Base-by-base conservation (phyloP, 192 early-diverging fungal species). In the Paraglomus brasilianum region DNA sequence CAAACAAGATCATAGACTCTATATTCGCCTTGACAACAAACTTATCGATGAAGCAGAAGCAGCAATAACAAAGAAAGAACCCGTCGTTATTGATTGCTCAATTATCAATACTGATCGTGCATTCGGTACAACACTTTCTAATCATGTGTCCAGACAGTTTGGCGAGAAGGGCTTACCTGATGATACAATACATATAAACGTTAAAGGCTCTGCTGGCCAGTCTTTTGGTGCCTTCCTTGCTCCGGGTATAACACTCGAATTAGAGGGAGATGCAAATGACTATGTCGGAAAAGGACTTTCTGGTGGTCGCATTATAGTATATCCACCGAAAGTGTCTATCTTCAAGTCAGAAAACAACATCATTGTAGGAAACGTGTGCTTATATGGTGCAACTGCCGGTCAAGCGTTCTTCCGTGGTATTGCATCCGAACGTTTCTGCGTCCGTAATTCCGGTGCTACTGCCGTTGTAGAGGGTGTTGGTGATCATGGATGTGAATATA, bases 401-500 rank as follows among this genome's bases (percentile, higher is more conserved):
- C 83, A 89, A 69, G 91, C 92, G 0, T 97, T 95, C 78, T 88
- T 98, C 78, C 77, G 86, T 72, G 97, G 97, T 74, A 84, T 97
- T 69, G 95, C 95, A 58, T 95, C 95, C 14, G 97, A 98, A 80
- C 91, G 97, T 70, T 98, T 98, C 82, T 90, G 90, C 64, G 97
- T 98, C 61, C 88, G 97, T 77, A 98, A 98, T 81, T 96, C 94
- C n/a, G 97, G 97, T 65, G 97, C 95, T 21, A 82, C 84, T 51
- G 94, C 95, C 46, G 95, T 98, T 6, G 91, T 94, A 42, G 97
- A 98, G 79, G 97, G 97, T 68, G 88, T 90, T 30, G 97, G 97
- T 72, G 97, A 98, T 83, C 97, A 98, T 77, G 97, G 95, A 60
- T 97, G 95, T 80, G 97, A 98, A 85, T 98, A 98, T 84, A 98